Evolutionary conservation across 2,329 filamentous ascomycete genomes (phyloP).

Genomic region (Purpureocillium lavendulum): DNA sequence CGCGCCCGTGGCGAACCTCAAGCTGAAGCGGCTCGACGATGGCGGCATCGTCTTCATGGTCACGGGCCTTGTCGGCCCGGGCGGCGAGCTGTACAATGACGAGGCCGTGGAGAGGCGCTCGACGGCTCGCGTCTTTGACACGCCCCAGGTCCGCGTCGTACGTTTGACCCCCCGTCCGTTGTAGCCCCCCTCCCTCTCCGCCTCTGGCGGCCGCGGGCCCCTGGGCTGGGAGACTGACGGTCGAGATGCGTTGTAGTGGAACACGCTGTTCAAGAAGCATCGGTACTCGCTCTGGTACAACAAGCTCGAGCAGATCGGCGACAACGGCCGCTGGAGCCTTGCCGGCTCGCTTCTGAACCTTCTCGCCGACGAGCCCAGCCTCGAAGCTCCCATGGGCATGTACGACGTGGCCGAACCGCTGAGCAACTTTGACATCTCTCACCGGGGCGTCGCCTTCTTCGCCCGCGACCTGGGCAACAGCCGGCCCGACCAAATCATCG

Average conservation of each 20-base stretch:
- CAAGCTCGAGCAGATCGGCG: conserved; percentile 17
- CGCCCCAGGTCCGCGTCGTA: conserved; percentile 22
- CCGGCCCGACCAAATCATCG: conserved; percentile 5
- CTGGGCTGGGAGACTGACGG: no score
- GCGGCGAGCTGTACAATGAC: conserved; percentile 24
- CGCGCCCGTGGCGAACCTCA: conserved; percentile 22
- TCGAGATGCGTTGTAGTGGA: conserved; percentile 17
- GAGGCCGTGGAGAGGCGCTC: conserved; percentile 14
- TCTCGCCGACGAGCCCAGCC: conserved; percentile 14
- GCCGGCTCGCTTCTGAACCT: conserved; percentile 21
- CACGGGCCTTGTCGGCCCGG: conserved; percentile 19
- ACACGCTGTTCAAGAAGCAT: conserved; percentile 19
- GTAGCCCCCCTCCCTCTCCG: no score
- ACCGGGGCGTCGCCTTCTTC: conserved; percentile 25
- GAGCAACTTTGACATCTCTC: conserved; percentile 22
- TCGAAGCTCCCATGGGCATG: conserved; percentile 22
- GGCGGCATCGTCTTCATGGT: conserved; percentile 26
- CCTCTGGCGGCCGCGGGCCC: no score
- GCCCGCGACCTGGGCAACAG: conserved; percentile 11
- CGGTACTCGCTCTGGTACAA: conserved; percentile 30
- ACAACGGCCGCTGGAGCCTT: conserved; percentile 21
- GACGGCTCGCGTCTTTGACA: conserved; percentile 25
- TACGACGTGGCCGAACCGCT: conserved; percentile 14
- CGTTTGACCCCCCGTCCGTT: no score
- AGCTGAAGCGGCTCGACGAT: conserved; percentile 22